A percentile compares a stretch with the other conserved stretches of the same genome.
Conservation (phyloP, 148 eudicot genomes). For the Spergularia bocconei region DNA sequence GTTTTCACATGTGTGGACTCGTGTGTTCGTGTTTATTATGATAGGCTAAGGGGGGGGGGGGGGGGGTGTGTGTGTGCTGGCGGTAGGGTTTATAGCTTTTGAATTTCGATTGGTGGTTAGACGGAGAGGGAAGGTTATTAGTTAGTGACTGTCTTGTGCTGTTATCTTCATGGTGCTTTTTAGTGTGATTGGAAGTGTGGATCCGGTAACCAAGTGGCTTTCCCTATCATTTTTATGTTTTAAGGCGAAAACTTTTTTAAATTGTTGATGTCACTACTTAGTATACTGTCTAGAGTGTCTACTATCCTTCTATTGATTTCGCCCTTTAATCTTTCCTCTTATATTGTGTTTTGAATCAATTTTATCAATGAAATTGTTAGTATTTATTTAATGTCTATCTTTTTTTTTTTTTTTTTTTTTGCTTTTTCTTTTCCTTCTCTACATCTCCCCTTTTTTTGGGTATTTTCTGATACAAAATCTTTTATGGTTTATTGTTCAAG, state of each 20-base stretch:
- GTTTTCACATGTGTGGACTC: background rate
- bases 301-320: no score
- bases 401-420: no score
- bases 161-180: background rate
- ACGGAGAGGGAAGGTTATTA: background rate
- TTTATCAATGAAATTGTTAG: no score
- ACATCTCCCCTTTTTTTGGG: background rate
- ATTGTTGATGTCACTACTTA: no score
- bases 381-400: no score
- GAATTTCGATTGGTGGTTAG: background rate
- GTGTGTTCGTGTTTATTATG: background rate
- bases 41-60: background rate
- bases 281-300: no score
- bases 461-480: no score
- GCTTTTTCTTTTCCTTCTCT: background rate
- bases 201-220: background rate
- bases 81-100: background rate
- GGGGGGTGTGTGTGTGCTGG: background rate
- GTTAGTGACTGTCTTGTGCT: background rate
- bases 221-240: background rate
- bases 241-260: background rate
- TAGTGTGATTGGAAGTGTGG: background rate
- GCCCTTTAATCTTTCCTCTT: no score
- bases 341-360: no score
- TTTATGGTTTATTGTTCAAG: background rate